phyloP scores from a whole-genome alignment of 2,329 filamentous ascomycete genomes.

The Pseudogymnoascus sp. region DNA sequence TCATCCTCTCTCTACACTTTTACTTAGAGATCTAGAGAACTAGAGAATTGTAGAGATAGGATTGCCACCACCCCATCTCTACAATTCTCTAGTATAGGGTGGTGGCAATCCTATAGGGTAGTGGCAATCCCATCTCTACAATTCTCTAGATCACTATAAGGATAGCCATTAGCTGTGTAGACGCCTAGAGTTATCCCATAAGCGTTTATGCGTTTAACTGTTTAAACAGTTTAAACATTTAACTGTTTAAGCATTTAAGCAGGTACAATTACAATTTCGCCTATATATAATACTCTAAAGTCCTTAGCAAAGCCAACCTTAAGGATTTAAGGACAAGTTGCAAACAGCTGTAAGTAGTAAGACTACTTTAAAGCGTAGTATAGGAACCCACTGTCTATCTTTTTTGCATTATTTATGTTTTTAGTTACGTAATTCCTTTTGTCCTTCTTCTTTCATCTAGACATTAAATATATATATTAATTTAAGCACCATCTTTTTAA shows the following conservation, averaged over 20 bases:
- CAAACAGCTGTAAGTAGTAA: not conserved
- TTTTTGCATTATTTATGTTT: not conserved
- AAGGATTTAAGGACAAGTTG: not conserved
- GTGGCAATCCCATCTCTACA: too few relatives aligned
- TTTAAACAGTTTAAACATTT: not conserved
- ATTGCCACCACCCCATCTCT: too few relatives aligned
- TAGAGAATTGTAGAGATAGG: not conserved
- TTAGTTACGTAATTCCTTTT: not conserved
- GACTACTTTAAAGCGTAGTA: not conserved
- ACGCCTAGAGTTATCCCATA: not conserved
- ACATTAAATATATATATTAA: not conserved
- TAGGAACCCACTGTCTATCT: not conserved
- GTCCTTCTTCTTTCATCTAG: not conserved
- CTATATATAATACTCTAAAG: not conserved
- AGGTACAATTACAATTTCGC: conserved; percentile 5
- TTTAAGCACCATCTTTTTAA: not conserved
- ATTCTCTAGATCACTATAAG: not conserved
- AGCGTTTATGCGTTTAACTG: not conserved
- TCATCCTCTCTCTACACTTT: not conserved
- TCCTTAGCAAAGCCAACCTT: not conserved
- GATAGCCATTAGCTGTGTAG: not conserved
- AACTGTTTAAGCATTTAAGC: not conserved
- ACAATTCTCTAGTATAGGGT: too few relatives aligned
- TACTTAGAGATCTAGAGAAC: not conserved
- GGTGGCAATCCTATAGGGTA: too few relatives aligned